phyloP scores from a whole-genome alignment of 805 yeast species.

The Schizosaccharomyces pombe region ASM294v3 CU329670.1:4069001-4069500 shows the following conservation, averaged over 20 bases:
- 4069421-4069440: neutral
- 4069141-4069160: neutral
- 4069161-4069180: slow-evolving; percentile 25
- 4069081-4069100: neutral
- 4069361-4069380: neutral
- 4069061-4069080: neutral
- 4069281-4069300: slow-evolving; percentile 92
- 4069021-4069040: neutral
- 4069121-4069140: slow-evolving; percentile 1
- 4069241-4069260: slow-evolving; percentile 80
- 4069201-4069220: slow-evolving; percentile 87
- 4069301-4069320: slow-evolving; percentile 96
- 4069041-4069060: neutral
- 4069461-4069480: neutral
- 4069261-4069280: slow-evolving; percentile 80
- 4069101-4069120: neutral
- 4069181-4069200: slow-evolving; percentile 90
- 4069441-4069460: neutral
- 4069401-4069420: neutral
- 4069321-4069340: slow-evolving; percentile 34
- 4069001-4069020: neutral
- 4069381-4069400: neutral
- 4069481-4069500: neutral
- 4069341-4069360: neutral
- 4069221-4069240: slow-evolving; percentile 93